A percentile compares a stretch with the other conserved stretches of the same genome.
Evolutionary conservation across 345 rosid species (phyloP).

Genomic region (Toxicodendron radicans): DNA sequence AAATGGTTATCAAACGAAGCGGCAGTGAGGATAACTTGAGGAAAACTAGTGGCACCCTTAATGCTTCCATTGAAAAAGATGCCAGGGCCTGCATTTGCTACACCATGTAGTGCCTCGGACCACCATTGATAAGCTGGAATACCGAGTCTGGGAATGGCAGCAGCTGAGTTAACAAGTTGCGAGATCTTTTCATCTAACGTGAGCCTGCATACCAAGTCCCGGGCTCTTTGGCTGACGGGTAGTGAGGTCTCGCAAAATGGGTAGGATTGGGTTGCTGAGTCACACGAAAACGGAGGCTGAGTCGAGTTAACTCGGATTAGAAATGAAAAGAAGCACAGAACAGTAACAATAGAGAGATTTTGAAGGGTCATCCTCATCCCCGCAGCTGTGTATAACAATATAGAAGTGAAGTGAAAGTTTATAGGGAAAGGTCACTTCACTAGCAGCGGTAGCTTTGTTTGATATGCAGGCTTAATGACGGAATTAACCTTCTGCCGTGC

Average conservation of each 20-base stretch:
- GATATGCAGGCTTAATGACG: not conserved
- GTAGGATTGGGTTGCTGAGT: constrained; percentile 41
- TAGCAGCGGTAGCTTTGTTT: not conserved
- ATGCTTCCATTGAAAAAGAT: constrained; percentile 55
- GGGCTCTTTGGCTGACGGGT: constrained; percentile 52
- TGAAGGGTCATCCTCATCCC: constrained; percentile 11
- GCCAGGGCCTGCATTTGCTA: constrained; percentile 54
- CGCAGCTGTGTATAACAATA: not conserved
- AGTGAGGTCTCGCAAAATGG: constrained; percentile 60
- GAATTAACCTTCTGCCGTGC: not conserved
- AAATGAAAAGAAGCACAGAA: not conserved
- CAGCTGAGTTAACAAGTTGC: constrained; percentile 72
- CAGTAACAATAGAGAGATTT: not conserved
- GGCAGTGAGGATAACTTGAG: constrained; percentile 79
- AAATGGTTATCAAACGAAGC: constrained; percentile 69
- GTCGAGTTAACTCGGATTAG: constrained; percentile 28
- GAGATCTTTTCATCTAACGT: constrained; percentile 78
- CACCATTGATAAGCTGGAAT: constrained; percentile 87
- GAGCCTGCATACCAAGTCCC: constrained; percentile 70
- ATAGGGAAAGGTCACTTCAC: not conserved
- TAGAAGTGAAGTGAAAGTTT: not conserved
- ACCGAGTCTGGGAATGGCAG: constrained; percentile 72
- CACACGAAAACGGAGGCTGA: constrained; percentile 63
- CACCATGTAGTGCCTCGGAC: constrained; percentile 93
- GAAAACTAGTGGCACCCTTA: constrained; percentile 79